phyloP scores from a whole-genome alignment of 2,329 filamentous ascomycete genomes.

The Nothomitra cinnamomea region DNA sequence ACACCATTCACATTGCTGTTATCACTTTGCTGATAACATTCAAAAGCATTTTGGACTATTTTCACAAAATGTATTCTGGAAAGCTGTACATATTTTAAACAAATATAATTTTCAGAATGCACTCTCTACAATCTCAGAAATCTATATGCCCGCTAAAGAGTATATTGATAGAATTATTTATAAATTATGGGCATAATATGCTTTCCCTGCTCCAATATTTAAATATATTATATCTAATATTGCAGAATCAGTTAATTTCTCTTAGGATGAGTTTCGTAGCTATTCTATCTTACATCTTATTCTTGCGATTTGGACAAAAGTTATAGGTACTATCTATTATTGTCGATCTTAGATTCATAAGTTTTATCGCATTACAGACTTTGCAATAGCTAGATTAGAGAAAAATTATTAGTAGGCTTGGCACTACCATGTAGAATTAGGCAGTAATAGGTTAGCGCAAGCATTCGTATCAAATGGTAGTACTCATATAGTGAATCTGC shows the following conservation, averaged over 20 bases:
- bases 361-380: not conserved
- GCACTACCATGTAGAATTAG: not conserved
- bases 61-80: not conserved
- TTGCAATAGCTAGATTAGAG: not conserved
- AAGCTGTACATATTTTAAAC: not conserved
- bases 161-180: not conserved
- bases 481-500: no score
- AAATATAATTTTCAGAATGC: no score
- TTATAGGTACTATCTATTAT: not conserved
- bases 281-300: not conserved
- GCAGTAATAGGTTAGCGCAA: not conserved
- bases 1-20: no score
- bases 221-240: not conserved
- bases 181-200: not conserved
- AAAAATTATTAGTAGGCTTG: not conserved
- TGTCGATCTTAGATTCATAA: not conserved
- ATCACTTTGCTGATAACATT: no score
- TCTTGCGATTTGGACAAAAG: no score
- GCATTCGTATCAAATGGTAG: not conserved
- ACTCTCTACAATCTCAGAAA: not conserved
- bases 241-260: not conserved
- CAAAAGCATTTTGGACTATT: no score
- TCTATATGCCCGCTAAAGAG: not conserved
- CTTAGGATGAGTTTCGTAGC: not conserved
- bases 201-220: not conserved